phyloP scores from a whole-genome alignment of 164 flowering plant species.

The Aristolochia californica region DNA sequence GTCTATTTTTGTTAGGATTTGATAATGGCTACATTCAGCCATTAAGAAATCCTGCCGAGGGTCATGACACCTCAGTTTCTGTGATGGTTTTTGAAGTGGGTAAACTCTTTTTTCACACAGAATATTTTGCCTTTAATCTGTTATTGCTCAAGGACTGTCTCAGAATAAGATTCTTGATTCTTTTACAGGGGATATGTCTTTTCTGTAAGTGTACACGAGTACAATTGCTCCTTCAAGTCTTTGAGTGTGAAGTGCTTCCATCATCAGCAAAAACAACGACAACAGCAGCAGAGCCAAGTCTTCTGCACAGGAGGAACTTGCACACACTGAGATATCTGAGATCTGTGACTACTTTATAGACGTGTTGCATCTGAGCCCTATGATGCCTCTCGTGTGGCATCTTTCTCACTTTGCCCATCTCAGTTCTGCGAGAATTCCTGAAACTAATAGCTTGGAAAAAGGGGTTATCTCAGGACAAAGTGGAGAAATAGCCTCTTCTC shows the following conservation, averaged over 20 bases:
- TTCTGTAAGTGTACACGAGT: slow-evolving; percentile 98
- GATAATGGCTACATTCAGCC: too few species aligned
- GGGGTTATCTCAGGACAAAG: slow-evolving; percentile 69
- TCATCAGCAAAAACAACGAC: slow-evolving; percentile 79
- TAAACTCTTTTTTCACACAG: too few species aligned
- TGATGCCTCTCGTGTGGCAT: slow-evolving; percentile 98
- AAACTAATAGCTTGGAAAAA: slow-evolving; percentile 98
- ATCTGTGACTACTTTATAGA: slow-evolving; percentile 94
- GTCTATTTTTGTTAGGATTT: too few species aligned
- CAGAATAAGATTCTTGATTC: background rate
- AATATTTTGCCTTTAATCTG: too few species aligned
- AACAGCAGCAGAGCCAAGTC: slow-evolving; percentile 53
- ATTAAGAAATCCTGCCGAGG: too few species aligned
- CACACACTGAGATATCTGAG: slow-evolving; percentile 74
- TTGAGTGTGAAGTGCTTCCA: slow-evolving; percentile 91
- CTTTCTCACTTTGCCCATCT: slow-evolving; percentile 94
- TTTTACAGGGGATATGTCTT: slow-evolving; percentile 84
- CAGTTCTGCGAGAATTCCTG: slow-evolving; percentile 86
- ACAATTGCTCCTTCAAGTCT: slow-evolving; percentile 92
- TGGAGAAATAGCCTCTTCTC: slow-evolving; percentile 65
- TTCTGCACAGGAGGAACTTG: slow-evolving; percentile 64
- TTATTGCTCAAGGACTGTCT: too few species aligned
- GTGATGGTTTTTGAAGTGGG: too few species aligned
- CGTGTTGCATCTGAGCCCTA: slow-evolving; percentile 99
- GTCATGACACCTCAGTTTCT: too few species aligned